phyloP scores from a whole-genome alignment of 2,329 filamentous ascomycete genomes.

The Cladophialophora chaetospira region DNA sequence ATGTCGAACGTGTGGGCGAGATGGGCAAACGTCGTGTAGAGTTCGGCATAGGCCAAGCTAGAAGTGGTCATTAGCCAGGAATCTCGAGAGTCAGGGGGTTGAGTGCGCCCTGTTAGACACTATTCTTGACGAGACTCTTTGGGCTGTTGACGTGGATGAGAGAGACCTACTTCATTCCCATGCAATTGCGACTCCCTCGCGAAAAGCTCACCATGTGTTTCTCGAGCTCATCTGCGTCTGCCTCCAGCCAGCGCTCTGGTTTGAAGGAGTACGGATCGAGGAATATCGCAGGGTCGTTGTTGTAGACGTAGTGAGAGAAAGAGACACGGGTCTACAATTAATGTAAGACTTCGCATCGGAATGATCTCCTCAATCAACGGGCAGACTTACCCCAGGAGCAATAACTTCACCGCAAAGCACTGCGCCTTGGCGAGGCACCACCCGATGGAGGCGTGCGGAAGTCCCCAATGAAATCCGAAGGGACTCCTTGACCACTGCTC shows the following conservation, averaged over 20 bases:
- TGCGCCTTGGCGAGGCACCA: constrained; percentile 12
- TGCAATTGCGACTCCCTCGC: constrained; percentile 44
- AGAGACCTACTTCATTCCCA: constrained; percentile 40
- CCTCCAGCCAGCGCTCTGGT: constrained; percentile 46
- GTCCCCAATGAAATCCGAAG: constrained; percentile 16
- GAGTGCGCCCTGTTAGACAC: not conserved
- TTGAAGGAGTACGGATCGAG: constrained; percentile 38
- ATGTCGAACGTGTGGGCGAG: constrained; percentile 38
- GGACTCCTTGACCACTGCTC: constrained; percentile 18
- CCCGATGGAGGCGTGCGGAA: constrained; percentile 6
- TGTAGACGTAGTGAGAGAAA: constrained; percentile 18
- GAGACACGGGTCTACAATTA: constrained; percentile 7
- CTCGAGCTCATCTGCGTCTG: constrained; percentile 39
- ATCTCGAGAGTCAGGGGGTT: not conserved
- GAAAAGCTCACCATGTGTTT: constrained; percentile 45
- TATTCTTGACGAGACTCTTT: not conserved
- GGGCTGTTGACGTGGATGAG: not conserved
- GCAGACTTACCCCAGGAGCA: constrained; percentile 5
- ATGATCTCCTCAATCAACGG: not conserved
- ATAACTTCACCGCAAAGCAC: constrained; percentile 10
- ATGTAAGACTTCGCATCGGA: not conserved
- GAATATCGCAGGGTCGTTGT: constrained; percentile 38
- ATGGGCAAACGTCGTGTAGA: constrained; percentile 34
- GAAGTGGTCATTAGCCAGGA: not conserved
- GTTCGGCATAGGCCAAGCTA: constrained; percentile 38